Base-by-base conservation (phyloP, 2,329 filamentous ascomycete species). In the Aspergillus awamori region DNA sequence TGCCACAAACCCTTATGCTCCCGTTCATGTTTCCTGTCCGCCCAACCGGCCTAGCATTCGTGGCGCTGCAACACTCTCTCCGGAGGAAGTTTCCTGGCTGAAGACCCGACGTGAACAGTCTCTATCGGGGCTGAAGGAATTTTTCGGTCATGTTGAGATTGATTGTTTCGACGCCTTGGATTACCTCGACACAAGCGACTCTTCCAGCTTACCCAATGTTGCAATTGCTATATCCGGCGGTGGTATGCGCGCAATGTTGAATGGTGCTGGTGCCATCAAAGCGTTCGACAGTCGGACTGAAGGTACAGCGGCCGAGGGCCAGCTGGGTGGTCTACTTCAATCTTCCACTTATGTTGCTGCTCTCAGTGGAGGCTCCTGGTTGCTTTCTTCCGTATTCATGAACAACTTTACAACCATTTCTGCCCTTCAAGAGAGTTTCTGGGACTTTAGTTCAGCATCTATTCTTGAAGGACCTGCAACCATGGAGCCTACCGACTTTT, bases 161-260 rank as follows among this genome's bases (percentile, higher is more conserved):
- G 26, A 17, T 8, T 7, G 24, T 11, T 57, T 57, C 5, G 54
- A 57, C 26, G 54, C 43, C 6, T 26, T 49, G n/a, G 24, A 28
- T 30, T 57, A 57, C 28, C 24, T 57, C n/a, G 13, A 36, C 17
- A 43, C 51, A 2, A 45, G 20, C 20, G 7, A 53, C 51, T 26
- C 33, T 4, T 36, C 17, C 33, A 53, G 36, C 30, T 69, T 89
- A 22, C 88, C 88, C 0, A 90, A 89, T 68, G 87, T 96, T 63
- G 92, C 83, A 15, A 86, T 96, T 65, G 91, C 92, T 8, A 81
- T 91, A 47, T 95, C 91, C 0, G 93, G 93, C 8, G 93, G 93
- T 74, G 93, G 93, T 41, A 96, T 95, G 75, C 84, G 93, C 64
- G 92, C 93, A n/a, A 82, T 96, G 80, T 81, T 94, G 80, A 94